Percentiles rank a stretch among this genome's conserved stretches.
Conservation (phyloP, 768 basidiomycete genomes). For the Tulasnella sp. region DNA sequence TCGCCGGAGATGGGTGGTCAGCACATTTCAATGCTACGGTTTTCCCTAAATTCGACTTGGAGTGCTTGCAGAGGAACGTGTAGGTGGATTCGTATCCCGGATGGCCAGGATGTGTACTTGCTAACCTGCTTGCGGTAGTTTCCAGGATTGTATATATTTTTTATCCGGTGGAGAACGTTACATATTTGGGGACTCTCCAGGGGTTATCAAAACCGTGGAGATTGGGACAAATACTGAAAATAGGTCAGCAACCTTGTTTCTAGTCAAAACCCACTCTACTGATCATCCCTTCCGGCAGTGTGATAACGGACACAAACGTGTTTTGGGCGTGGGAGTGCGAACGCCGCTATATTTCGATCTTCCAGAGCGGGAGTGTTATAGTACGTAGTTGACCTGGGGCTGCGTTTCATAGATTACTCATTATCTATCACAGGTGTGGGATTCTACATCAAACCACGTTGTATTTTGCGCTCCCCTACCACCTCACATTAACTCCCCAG, state of each 20-base stretch:
- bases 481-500: not conserved
- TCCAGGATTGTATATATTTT: not conserved
- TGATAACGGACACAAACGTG: too few species aligned
- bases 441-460: not conserved
- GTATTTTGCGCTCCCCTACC: not conserved
- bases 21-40: not conserved
- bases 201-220: not conserved
- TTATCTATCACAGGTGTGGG: not conserved
- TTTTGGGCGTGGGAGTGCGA: too few species aligned
- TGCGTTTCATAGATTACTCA: not conserved
- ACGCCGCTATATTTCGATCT: not conserved
- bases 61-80: not conserved
- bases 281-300: too few species aligned
- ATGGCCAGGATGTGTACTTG: not conserved
- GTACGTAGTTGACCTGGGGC: not conserved
- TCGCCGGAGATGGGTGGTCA: not conserved
- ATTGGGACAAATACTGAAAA: not conserved
- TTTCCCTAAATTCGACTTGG: not conserved
- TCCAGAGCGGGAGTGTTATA: not conserved
- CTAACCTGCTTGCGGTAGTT: not conserved
- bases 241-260: not conserved
- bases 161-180: not conserved
- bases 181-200: rapidly evolving
- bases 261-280: not conserved
- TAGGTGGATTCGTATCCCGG: not conserved